Percentiles rank a stretch among this genome's conserved stretches.
Conservation (phyloP, 1,284 basidiomycete genomes). For the Volvariella volvacea region DNA sequence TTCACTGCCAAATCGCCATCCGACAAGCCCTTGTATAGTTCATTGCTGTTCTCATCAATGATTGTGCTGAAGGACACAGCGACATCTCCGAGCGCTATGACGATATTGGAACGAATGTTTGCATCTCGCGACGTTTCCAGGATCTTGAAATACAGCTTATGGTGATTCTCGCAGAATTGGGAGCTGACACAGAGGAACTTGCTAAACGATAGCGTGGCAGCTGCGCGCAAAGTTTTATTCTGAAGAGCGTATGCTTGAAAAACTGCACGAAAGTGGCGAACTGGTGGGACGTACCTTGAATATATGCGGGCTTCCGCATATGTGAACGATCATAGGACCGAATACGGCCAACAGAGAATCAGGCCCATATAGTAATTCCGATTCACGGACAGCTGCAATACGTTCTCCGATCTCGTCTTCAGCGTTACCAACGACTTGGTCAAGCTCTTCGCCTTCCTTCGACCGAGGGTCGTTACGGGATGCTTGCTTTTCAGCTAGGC, state of each 20-base stretch:
- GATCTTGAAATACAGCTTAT: constrained; percentile 88
- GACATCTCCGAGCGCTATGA: constrained; percentile 95
- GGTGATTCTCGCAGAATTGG: constrained; percentile 88
- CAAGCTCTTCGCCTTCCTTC: constrained; percentile 84
- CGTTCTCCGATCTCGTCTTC: constrained; percentile 98
- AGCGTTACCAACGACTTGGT: constrained; percentile 95
- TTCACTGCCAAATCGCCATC: constrained; percentile 88
- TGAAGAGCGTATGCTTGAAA: constrained; percentile 25
- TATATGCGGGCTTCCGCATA: constrained; percentile 82
- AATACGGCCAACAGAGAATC: constrained; percentile 83
- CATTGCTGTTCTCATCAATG: constrained; percentile 95
- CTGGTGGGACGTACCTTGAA: constrained; percentile 62
- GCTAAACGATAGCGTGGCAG: constrained; percentile 85
- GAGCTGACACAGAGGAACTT: constrained; percentile 97
- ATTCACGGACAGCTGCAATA: constrained; percentile 79
- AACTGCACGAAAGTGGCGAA: no score
- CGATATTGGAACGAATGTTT: constrained; percentile 90
- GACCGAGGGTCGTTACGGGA: constrained; percentile 51
- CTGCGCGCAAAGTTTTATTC: constrained; percentile 83
- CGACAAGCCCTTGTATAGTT: constrained; percentile 89
- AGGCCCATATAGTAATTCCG: constrained; percentile 81
- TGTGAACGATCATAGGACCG: constrained; percentile 85
- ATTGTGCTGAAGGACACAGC: constrained; percentile 95
- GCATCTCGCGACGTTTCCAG: constrained; percentile 88
- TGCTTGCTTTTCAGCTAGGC: constrained; percentile 54